Base-by-base conservation (phyloP, 768 basidiomycete genomes). In the Lentinula edodes region DNA sequence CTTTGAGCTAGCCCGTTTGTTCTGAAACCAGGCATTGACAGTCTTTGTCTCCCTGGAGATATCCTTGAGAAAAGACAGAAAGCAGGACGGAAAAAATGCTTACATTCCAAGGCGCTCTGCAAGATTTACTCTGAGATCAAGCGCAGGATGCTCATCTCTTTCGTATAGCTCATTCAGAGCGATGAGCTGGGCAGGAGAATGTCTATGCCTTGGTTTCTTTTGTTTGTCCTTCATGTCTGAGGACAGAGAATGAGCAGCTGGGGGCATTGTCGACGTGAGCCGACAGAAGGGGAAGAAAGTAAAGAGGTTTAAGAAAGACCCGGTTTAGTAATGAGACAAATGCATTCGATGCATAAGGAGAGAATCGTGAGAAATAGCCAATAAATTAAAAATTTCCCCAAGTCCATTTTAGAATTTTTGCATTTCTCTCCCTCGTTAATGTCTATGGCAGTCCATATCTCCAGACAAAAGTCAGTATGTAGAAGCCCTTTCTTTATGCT, bases 21-120 rank as follows among this genome's bases (percentile, higher is more conserved):
- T 91, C 75, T 91, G 90, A 74, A 91, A 92, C 87, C 89, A 91
- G 13, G 90, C 88, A 70, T 89, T 89, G 70, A 91, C 89, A 2
- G 88, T 90, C 80, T 91, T 91, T 72, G 84, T 86, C 71, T 91
- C 88, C 87, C 90, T 91, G 70, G 58, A 59, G 63, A 58, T 64
- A 61, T 60, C 52, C 68, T 63, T 38, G 61, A 58, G 46, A 50
- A 54, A 58, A 53, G 56, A 28, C 54, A 61, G 60, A 54, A 53
- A 61, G 67, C 15, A 38, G 39, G 46, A 43, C 53, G 45, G 62
- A 36, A 59, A 59, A 6, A 41, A 62, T 66, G 80, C 89, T 71
- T 67, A 90, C 90, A 93, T 91, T 74, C 87, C 86, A 64, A 92
- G 80, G 65, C 80, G 82, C 65, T 87, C 83, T 66, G 89, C 90